These are phyloP conservation scores for Agrocybe chaxingu DNA, from an alignment of 768 basidiomycete species.

Conservation along the genomic window DNA sequence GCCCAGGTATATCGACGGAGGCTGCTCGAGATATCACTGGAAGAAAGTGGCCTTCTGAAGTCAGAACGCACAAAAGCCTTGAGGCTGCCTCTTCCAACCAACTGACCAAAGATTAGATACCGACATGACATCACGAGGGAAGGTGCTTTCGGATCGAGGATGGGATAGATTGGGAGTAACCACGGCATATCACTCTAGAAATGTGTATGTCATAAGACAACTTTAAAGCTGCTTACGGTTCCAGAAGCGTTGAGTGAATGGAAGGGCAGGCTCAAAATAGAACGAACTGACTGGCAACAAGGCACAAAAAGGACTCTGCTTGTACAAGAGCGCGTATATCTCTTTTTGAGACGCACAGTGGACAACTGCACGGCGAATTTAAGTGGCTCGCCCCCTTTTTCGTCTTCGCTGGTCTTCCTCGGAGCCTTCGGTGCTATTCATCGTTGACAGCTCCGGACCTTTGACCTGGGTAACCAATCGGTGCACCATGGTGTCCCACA, in stretches of 20 bases:
- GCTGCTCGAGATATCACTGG: too few species aligned
- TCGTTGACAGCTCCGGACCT: slow-evolving; percentile 3
- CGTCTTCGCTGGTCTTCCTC: slow-evolving; percentile 16
- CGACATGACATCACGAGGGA: neutral
- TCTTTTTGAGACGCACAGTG: neutral
- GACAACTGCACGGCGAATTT: neutral
- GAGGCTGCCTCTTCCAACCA: too few species aligned
- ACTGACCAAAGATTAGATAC: too few species aligned
- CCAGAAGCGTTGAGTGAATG: too few species aligned
- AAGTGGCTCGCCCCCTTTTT: slow-evolving; percentile 25
- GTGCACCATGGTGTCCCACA: slow-evolving; percentile 88
- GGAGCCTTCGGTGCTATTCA: slow-evolving; percentile 2
- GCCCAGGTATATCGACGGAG: too few species aligned
- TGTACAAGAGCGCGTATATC: too few species aligned
- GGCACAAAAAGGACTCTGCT: too few species aligned
- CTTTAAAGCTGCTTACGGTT: too few species aligned
- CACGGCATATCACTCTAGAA: neutral
- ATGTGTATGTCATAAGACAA: neutral
- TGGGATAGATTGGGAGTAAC: neutral
- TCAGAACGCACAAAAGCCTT: too few species aligned
- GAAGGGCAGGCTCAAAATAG: neutral
- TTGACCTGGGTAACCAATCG: slow-evolving; percentile 35
- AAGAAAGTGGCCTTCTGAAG: too few species aligned
- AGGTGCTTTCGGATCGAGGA: neutral
- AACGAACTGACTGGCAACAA: neutral